A percentile compares a stretch with the other conserved stretches of the same genome.
Conservation (phyloP, 352 stramenopile species). For the Globisporangium okanoganense region DNA sequence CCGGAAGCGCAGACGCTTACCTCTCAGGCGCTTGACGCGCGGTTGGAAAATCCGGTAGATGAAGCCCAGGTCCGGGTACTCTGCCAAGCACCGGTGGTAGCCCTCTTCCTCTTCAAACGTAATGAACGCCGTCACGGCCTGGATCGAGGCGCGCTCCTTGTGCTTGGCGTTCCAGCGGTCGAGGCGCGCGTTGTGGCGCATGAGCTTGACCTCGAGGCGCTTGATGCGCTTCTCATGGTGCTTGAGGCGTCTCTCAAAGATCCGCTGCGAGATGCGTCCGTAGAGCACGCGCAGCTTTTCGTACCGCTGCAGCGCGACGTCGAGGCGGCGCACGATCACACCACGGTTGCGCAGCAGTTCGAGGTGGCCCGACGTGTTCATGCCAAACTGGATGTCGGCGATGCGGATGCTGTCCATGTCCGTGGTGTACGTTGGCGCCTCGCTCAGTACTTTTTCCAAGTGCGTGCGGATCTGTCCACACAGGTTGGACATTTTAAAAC, state of each 20-base stretch:
- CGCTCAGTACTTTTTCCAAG: conserved; percentile 55
- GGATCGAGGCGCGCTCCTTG: conserved; percentile 19
- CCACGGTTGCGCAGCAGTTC: conserved; percentile 59
- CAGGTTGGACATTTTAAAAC: not conserved
- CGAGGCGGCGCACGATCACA: conserved; percentile 53
- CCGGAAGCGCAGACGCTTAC: conserved; percentile 69
- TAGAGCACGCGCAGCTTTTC: conserved; percentile 62
- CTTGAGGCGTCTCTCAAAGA: conserved; percentile 40
- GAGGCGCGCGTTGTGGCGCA: conserved; percentile 34
- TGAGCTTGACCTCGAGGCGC: conserved; percentile 42
- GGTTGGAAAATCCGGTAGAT: conserved; percentile 75
- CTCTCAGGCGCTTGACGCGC: conserved; percentile 51
- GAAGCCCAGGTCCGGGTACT: conserved; percentile 74
- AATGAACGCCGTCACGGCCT: conserved; percentile 75
- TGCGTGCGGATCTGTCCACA: conserved; percentile 50
- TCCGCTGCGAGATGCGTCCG: conserved; percentile 29
- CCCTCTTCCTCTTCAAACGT: conserved; percentile 86
- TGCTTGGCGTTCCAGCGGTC: conserved; percentile 25
- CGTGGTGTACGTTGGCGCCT: conserved; percentile 42
- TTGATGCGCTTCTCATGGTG: conserved; percentile 39
- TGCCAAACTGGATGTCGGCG: conserved; percentile 78
- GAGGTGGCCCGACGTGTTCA: conserved; percentile 56
- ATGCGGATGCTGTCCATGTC: conserved; percentile 60
- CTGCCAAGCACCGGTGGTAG: conserved; percentile 64
- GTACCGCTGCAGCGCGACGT: conserved; percentile 60